Base-by-base conservation (phyloP, 73 alveolate genomes). In the Tetrahymena borealis region DNA sequence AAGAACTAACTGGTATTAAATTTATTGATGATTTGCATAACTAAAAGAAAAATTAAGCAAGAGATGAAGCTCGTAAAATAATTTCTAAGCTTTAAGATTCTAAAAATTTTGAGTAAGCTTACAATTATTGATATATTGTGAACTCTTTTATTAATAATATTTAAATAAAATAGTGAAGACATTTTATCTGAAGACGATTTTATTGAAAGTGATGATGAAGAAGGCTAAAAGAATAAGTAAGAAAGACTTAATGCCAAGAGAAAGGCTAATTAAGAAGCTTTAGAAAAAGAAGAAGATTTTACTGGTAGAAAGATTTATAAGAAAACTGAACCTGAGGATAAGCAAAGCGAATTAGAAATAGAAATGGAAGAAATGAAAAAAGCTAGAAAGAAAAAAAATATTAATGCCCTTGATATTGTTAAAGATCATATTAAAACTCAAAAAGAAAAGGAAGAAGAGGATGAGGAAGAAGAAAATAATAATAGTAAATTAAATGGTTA, bases 201-300 rank as follows among this genome's bases (percentile, higher is more conserved):
- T 6, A 92, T 90, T 91, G 95, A 91, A 36, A 90, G 91, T 32
- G 92, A 90, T 78, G 95, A 94, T 37, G 96, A 93, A 42, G 93
- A 79, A 90, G 95, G 91, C 0, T 85, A 91, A 18, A 91, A 90
- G 41, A 92, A 91, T 28, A 91, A 90, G 91, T 78, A 78, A 78
- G 92, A 91, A 36, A 43, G 40, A 78, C 16, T 77, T 78, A 79
- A 33, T 38, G 42, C 42, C 3, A 92, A 85, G 90, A 95, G 91
- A 91, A 90, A 79, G 40, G 94, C 39, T 10, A 33, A 78, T 40
- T 79, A 91, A 94, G 79, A 94, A 39, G 90, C 31, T 0, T 32
- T 78, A 33, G 43, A 32, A 35, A 95, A 95, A 92, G 41, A 94
- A 40, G 60, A 91, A 40, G 96, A 94, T 24, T 60, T 60, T 35